Conservation (phyloP, 2,329 filamentous ascomycete genomes). For the Iodosphaeria phyllophila region DNA sequence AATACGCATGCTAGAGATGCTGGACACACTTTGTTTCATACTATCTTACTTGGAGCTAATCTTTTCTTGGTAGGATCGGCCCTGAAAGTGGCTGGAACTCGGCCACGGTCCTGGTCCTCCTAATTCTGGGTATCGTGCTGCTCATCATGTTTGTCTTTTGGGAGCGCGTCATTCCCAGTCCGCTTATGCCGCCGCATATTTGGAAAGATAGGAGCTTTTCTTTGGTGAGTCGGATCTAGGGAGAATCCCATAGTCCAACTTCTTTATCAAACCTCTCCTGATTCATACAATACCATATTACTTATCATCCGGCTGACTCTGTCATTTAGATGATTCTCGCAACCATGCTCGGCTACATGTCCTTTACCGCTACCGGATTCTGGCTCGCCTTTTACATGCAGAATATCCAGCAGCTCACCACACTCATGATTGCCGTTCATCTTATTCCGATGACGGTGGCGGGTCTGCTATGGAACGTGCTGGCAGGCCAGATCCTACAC, state of each 20-base stretch:
- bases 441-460: constrained; percentile 47
- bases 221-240: constrained; percentile 29
- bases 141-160: constrained; percentile 40
- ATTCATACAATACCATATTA: constrained; percentile 1
- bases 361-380: constrained; percentile 40
- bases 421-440: constrained; percentile 40
- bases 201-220: constrained; percentile 47
- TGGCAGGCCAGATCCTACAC: constrained; percentile 43
- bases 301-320: neutral
- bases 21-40: too few species aligned
- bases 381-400: constrained; percentile 51
- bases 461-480: constrained; percentile 42
- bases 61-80: constrained; percentile 22
- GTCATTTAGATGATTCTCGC: constrained; percentile 29
- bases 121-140: constrained; percentile 37
- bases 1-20: too few species aligned
- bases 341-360: constrained; percentile 40
- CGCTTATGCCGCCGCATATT: constrained; percentile 33
- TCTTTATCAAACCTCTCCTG: constrained; percentile 1
- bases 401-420: constrained; percentile 27
- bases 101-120: constrained; percentile 39
- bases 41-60: constrained; percentile 4
- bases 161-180: constrained; percentile 32
- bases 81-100: constrained; percentile 43
- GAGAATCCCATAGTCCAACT: too few species aligned